phyloP scores from a whole-genome alignment of 2,329 filamentous ascomycete species.

The Podosphaera xanthii region DNA sequence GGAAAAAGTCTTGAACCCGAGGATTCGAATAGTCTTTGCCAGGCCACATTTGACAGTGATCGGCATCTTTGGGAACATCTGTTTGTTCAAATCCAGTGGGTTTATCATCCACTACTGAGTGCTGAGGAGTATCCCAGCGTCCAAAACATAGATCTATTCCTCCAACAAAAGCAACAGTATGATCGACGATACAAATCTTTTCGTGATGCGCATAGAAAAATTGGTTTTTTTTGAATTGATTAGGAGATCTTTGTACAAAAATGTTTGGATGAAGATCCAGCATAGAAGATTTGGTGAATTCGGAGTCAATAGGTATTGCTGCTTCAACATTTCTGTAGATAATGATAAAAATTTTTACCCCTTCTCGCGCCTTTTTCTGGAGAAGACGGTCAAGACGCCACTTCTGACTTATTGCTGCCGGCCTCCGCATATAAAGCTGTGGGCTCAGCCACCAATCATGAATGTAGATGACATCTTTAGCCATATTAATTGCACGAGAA shows the following conservation, averaged over 20 bases:
- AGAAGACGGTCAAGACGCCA: slow-evolving; percentile 86
- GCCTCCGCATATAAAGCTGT: slow-evolving; percentile 82
- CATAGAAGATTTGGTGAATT: slow-evolving; percentile 91
- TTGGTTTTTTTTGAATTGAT: slow-evolving; percentile 95
- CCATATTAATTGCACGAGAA: slow-evolving; percentile 87
- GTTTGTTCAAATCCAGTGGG: slow-evolving; percentile 76
- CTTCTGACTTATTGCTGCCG: slow-evolving; percentile 88
- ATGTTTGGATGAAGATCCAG: slow-evolving; percentile 90
- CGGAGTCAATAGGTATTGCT: slow-evolving; percentile 90
- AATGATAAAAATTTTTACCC: slow-evolving; percentile 93
- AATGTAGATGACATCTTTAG: slow-evolving; percentile 93
- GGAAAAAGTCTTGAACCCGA: slow-evolving; percentile 83
- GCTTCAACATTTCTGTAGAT: slow-evolving; percentile 96
- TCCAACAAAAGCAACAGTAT: slow-evolving; percentile 85
- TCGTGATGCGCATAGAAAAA: slow-evolving; percentile 99
- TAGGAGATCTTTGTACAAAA: slow-evolving; percentile 86
- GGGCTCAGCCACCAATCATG: slow-evolving; percentile 99
- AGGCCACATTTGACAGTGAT: slow-evolving; percentile 89
- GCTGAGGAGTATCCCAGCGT: slow-evolving; percentile 89
- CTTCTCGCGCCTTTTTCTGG: slow-evolving; percentile 82
- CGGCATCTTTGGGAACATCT: slow-evolving; percentile 60
- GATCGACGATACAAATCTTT: slow-evolving; percentile 91
- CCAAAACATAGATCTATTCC: slow-evolving; percentile 94
- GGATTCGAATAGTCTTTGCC: slow-evolving; percentile 98
- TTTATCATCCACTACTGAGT: slow-evolving; percentile 78